A percentile compares a stretch with the other conserved stretches of the same genome.
phyloP scores from a whole-genome alignment of 495 filamentous ascomycete genomes.

The Xylaria flabelliformis region DNA sequence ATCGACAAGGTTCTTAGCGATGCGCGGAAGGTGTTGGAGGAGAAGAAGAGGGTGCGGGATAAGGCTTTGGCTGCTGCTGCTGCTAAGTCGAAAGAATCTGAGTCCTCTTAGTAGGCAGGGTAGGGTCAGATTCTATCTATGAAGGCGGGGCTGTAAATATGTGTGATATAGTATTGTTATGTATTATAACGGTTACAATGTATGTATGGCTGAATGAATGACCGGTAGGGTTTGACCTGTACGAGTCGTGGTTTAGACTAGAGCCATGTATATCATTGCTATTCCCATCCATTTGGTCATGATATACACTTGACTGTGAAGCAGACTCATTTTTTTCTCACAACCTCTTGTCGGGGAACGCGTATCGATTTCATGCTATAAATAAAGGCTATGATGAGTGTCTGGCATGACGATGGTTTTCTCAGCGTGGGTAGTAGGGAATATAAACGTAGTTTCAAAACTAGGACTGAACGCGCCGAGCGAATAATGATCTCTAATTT shows the following conservation, averaged over 20 bases:
- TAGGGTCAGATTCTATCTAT: no score
- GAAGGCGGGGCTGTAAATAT: not conserved
- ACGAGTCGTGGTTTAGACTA: not conserved
- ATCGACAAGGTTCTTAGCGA: conserved; percentile 32
- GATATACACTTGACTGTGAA: not conserved
- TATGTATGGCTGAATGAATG: not conserved
- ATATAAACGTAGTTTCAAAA: not conserved
- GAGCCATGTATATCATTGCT: conserved; percentile 1
- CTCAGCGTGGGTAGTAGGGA: not conserved
- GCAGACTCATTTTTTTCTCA: not conserved
- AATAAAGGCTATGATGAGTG: not conserved
- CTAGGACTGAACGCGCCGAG: not conserved
- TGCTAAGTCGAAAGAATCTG: not conserved
- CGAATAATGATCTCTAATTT: not conserved
- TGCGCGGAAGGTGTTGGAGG: not conserved
- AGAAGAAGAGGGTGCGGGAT: conserved; percentile 12
- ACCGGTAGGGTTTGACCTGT: not conserved
- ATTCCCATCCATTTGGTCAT: not conserved
- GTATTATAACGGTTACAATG: not conserved
- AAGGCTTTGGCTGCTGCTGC: not conserved
- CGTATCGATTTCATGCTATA: not conserved
- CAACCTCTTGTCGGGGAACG: not conserved
- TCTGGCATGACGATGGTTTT: not conserved
- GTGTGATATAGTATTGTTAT: not conserved
- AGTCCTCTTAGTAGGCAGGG: not conserved